Conservation (phyloP, 768 basidiomycete species). For the Calvatia gigantea region DNA sequence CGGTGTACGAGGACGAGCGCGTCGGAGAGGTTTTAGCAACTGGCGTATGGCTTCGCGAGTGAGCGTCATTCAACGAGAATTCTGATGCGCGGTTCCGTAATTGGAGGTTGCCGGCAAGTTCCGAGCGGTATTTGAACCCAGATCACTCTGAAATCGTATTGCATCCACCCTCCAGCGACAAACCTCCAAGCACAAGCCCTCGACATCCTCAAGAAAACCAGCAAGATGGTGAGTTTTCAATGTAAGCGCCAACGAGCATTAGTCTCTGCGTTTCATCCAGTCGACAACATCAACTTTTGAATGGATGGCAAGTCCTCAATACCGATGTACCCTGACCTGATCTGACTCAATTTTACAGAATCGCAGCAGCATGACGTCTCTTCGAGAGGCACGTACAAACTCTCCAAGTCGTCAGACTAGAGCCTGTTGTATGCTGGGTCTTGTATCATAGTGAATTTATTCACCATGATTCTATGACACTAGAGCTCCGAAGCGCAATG, state of each 20-base stretch:
- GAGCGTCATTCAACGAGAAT: slow-evolving; percentile 20
- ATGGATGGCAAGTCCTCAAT: slow-evolving; percentile 39
- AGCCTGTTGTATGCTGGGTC: slow-evolving; percentile 38
- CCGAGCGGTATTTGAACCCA: not conserved
- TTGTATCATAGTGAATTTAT: not conserved
- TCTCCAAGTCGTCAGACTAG: slow-evolving; percentile 26
- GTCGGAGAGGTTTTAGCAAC: slow-evolving; percentile 54
- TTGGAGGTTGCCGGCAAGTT: no score
- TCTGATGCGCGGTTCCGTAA: no score
- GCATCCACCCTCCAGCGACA: not conserved
- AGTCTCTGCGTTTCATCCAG: slow-evolving; percentile 32
- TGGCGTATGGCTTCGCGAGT: slow-evolving; percentile 30
- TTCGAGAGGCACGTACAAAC: slow-evolving; percentile 14
- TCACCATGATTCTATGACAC: slow-evolving; percentile 31
- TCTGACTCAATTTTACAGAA: slow-evolving; percentile 16
- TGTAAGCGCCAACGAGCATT: slow-evolving; percentile 34
- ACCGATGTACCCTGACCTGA: slow-evolving; percentile 28
- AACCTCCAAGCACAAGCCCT: slow-evolving; percentile 1
- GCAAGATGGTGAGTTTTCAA: slow-evolving; percentile 57
- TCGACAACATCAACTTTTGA: slow-evolving; percentile 7
- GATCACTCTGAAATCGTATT: not conserved
- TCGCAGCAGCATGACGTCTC: slow-evolving; percentile 21
- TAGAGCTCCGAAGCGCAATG: slow-evolving; percentile 56
- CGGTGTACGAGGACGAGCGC: slow-evolving; percentile 56
- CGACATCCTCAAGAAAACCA: slow-evolving; percentile 37